These are phyloP conservation scores for Fraxinus xanthoxyloides DNA, from an alignment of 305 asterid genomes.

Conservation along the genomic window DNA sequence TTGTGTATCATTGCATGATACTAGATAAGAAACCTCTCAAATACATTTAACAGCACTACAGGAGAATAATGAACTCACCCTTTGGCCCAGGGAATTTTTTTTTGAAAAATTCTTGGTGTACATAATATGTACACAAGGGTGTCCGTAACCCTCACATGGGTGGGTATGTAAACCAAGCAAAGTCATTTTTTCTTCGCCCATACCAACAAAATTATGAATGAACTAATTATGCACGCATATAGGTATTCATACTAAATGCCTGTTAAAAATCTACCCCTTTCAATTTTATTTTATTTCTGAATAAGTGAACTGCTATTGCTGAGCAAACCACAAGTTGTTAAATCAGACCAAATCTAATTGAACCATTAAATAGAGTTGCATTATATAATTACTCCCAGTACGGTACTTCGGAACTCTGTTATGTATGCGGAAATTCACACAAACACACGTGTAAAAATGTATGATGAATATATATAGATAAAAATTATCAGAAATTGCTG, in stretches of 20 bases:
- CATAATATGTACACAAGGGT: no score
- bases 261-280: not conserved
- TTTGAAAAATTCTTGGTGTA: no score
- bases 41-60: not conserved
- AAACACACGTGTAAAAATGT: not conserved
- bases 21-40: not conserved
- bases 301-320: not conserved
- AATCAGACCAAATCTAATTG: not conserved
- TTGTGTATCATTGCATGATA: not conserved
- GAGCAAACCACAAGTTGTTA: not conserved
- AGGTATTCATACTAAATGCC: not conserved
- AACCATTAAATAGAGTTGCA: not conserved
- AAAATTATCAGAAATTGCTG: not conserved
- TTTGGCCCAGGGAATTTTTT: not conserved
- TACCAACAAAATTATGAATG: not conserved
- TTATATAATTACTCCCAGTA: not conserved
- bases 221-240: not conserved
- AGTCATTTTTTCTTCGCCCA: not conserved
- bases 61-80: not conserved
- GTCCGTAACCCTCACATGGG: no score
- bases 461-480: not conserved
- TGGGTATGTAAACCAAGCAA: no score
- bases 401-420: not conserved
- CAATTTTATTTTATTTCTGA: not conserved
- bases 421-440: not conserved